A percentile compares a stretch with the other conserved stretches of the same genome.
These are phyloP conservation scores for Penicillium herquei DNA, from an alignment of 495 filamentous ascomycete species.

Conservation along the genomic window DNA sequence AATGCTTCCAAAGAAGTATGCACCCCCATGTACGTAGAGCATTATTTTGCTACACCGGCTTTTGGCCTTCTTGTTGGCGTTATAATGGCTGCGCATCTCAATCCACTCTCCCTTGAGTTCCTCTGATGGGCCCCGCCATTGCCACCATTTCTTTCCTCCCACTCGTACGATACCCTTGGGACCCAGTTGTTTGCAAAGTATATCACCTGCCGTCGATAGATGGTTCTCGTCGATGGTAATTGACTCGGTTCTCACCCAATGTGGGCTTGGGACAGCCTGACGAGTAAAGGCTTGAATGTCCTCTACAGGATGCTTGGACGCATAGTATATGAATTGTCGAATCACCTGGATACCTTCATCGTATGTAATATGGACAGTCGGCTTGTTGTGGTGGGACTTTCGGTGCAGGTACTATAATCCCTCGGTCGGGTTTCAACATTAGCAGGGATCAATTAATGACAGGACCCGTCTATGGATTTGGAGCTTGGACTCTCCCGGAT, in stretches of 20 bases:
- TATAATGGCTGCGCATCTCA: conserved; percentile 84
- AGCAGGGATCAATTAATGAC: conserved; percentile 3
- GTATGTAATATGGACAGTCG: conserved; percentile 85
- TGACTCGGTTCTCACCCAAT: conserved; percentile 79
- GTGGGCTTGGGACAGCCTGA: conserved; percentile 87
- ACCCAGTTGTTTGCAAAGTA: conserved; percentile 69
- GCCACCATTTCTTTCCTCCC: conserved; percentile 90
- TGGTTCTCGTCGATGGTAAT: conserved; percentile 63
- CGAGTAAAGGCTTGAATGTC: conserved; percentile 86
- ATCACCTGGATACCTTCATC: conserved; percentile 90
- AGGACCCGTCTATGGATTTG: no score
- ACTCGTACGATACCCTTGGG: conserved; percentile 67
- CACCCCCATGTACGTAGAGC: conserved; percentile 88
- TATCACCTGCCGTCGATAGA: conserved; percentile 58
- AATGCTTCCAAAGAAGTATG: conserved; percentile 85
- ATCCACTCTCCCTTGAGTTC: conserved; percentile 86
- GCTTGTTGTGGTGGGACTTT: conserved; percentile 69
- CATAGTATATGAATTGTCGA: conserved; percentile 76
- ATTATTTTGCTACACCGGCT: conserved; percentile 69
- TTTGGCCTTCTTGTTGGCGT: conserved; percentile 61
- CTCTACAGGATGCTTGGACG: conserved; percentile 85
- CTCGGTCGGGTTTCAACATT: conserved; percentile 1
- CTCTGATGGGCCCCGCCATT: conserved; percentile 69
- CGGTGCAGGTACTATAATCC: conserved; percentile 74
- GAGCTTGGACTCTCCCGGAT: not conserved